Evolutionary conservation across 2,329 filamentous ascomycete species (phyloP), one percentile per base, ranked within the genome.

Genomic region (Colletotrichum cuscutae): DNA sequence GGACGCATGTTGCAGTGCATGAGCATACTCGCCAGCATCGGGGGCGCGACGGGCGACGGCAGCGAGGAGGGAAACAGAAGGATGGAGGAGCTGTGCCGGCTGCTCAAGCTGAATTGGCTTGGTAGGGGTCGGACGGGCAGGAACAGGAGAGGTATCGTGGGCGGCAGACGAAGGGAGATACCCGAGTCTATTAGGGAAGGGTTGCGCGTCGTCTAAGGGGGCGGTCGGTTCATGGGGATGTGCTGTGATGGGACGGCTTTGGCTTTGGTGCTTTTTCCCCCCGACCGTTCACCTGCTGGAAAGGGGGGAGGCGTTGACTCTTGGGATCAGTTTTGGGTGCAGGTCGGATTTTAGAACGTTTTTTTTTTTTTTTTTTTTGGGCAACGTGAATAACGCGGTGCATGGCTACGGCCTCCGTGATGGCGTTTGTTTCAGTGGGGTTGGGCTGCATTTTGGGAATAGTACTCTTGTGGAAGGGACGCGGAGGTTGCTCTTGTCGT

Each of bases 1-100:
- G 97, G 95, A 0, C 88, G 96, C 63, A 97, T 99, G 94, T 86
- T 99, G 75, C 97, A 99, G 84, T 99, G 97, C 82, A 93, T 98
- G 82, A 96, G 93, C 80, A 95, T 99, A 8, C 86, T 99, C 26
- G 94, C 94, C 3, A 92, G 92, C 74, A 89, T 97, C 26, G 80
- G 79, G 58, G 71, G 62, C 5, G 74, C 68, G 13, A 76, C 75
- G 54, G 76, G 76, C 64, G 73, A 90, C 78, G 90, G 88, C 1
- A 89, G 89, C 11, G 94, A 97, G 75, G 91, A 93, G 49, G 88
- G 90, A 1, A 94, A 96, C 79, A 89, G 88, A 69, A 94, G 93
- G 82, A 93, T 98, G 78, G 93, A 96, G 74, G 90, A 95, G 78
- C 85, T 99, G 74, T 95, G 93, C 70, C 93, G 94, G 79, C 91